Base-by-base conservation (phyloP, 495 filamentous ascomycete species). In the Clohesyomyces aquaticus region DNA sequence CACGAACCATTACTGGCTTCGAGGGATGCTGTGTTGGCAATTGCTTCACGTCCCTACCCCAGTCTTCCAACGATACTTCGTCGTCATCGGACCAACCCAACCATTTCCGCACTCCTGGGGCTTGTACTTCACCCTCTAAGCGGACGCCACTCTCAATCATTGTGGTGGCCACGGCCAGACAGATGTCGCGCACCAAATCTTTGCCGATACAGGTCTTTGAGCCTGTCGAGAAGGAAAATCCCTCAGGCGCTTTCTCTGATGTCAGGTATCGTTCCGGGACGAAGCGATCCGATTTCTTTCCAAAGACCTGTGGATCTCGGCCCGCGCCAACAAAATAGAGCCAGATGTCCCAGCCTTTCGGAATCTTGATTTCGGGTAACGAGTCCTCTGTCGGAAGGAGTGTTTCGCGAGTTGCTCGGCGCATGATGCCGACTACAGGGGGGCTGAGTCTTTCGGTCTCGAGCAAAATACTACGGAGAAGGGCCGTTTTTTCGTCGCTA, bases 381-480 rank as follows among this genome's bases (percentile, higher is more conserved):
- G 9, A 9, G 9, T n/a, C 35, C n/a, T 9, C 9, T 9, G 35
- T 9, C 35, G 35, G n/a, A n/a, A 41, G 9, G 35, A 41, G 9
- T 9, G 9, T 41, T 9, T 41, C 35, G 9, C n/a, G 9, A n/a
- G 35, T 41, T 9, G 35, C 9, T n/a, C 35, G 35, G 9, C 35
- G 9, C 35, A 41, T 41, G 9, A 41, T n/a, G 35, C 35, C 35
- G 9, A 41, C 35, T 9, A 41, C n/a, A n/a, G 35, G 35, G 9
- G 35, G 35, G n/a, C 35, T 41, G 35, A 41, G 35, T 41, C 35
- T 41, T n/a, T 41, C 35, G 9, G 35, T 41, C 35, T 41, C 35
- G 9, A 41, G n/a, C 9, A 41, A n/a, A 9, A 41, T 41, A 41
- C 9, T 9, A 41, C 35, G 35, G 9, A 41, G n/a, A 41, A 9